Evolutionary conservation across 2,329 filamentous ascomycete genomes (phyloP).

Genomic region (Epicoccum nigrum): DNA sequence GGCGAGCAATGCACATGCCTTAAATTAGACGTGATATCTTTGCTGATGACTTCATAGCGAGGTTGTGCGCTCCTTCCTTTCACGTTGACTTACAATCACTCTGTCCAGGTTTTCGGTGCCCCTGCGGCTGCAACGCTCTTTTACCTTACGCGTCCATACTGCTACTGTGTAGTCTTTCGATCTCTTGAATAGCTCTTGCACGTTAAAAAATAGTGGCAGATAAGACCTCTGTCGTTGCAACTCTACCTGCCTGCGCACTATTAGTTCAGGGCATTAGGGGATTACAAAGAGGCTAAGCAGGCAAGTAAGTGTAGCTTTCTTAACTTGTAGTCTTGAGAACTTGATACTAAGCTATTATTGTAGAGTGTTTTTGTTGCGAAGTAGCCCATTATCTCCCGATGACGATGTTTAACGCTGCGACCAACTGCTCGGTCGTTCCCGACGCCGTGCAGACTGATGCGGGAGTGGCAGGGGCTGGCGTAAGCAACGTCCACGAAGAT

Average conservation of each 20-base stretch:
- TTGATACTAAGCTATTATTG: no score
- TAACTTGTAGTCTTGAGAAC: no score
- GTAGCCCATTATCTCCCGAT: not conserved
- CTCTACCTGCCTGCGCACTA: no score
- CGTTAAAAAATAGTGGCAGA: no score
- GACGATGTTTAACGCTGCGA: constrained; percentile 11
- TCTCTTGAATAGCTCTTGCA: not conserved
- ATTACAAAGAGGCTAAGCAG: no score
- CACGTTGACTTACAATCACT: constrained; percentile 8
- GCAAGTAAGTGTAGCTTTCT: no score
- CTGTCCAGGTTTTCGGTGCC: not conserved
- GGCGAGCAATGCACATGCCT: constrained; percentile 27
- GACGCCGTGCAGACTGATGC: constrained; percentile 58
- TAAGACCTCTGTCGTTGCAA: no score
- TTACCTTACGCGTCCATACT: not conserved
- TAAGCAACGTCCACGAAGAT: constrained; percentile 43
- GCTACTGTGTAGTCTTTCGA: not conserved
- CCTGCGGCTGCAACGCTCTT: constrained; percentile 5
- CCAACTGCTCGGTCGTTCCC: constrained; percentile 55
- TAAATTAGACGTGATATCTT: constrained; percentile 28
- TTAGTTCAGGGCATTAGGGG: no score
- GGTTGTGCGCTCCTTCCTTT: constrained; percentile 29
- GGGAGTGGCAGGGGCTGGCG: constrained; percentile 63
- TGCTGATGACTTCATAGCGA: constrained; percentile 30
- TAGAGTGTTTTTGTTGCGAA: no score